Conservation (phyloP, 2,329 filamentous ascomycete species). For the Elsinoe arachidis region DNA sequence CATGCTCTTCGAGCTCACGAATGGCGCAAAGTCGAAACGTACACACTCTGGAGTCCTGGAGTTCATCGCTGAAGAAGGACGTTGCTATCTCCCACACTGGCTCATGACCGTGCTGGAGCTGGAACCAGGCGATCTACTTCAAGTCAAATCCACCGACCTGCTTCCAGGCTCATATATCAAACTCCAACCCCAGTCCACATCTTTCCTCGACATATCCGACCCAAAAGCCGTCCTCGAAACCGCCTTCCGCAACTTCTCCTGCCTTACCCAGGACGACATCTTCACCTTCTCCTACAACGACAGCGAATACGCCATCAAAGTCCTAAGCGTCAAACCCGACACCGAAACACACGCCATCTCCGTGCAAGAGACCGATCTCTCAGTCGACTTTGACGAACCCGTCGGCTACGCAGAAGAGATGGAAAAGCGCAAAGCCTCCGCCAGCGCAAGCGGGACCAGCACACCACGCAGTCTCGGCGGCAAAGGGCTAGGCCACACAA, state of each 20-base stretch:
- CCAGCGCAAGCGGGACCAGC: conserved; percentile 61
- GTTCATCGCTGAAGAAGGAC: conserved; percentile 94
- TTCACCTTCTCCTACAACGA: conserved; percentile 98
- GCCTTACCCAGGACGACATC: conserved; percentile 83
- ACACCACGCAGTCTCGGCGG: conserved; percentile 62
- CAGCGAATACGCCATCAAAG: conserved; percentile 82
- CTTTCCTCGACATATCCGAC: conserved; percentile 93
- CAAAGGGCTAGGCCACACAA: conserved; percentile 50
- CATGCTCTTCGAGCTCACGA: conserved; percentile 91
- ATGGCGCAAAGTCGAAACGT: conserved; percentile 68
- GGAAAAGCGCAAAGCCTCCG: conserved; percentile 30
- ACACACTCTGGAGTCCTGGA: conserved; percentile 94
- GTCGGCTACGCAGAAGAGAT: conserved; percentile 89
- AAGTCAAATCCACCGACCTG: conserved; percentile 90
- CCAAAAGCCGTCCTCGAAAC: conserved; percentile 96
- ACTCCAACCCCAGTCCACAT: conserved; percentile 84
- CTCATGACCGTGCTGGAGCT: conserved; percentile 88
- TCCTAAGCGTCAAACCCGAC: conserved; percentile 84
- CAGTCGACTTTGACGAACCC: conserved; percentile 90
- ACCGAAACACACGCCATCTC: conserved; percentile 76
- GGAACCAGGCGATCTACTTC: conserved; percentile 87
- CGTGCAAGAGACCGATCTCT: conserved; percentile 92
- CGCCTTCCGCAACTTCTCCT: conserved; percentile 91
- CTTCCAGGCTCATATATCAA: conserved; percentile 90
- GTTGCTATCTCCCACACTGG: conserved; percentile 94